phyloP scores from a whole-genome alignment of 139 green algal genomes.

The Closterium sp. region DNA sequence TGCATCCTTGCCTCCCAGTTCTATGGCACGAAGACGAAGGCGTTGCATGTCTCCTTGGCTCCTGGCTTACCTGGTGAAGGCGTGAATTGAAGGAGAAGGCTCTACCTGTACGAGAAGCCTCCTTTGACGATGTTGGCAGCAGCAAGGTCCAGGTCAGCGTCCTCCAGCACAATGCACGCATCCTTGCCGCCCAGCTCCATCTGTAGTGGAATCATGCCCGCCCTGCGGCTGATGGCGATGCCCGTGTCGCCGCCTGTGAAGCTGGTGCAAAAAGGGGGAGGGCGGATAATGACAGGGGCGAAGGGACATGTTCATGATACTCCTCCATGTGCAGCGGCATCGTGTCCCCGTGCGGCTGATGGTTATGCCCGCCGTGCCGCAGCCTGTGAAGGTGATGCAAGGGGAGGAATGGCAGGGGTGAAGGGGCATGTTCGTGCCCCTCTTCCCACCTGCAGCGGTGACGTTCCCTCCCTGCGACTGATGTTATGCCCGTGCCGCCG shows the following conservation, averaged over 20 bases:
- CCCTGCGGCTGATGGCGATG: slow-evolving; percentile 79
- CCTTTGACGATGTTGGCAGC: slow-evolving; percentile 91
- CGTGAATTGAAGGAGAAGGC: not conserved
- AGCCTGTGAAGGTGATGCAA: slow-evolving; percentile 50
- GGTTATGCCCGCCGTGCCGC: slow-evolving; percentile 60
- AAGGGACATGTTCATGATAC: not conserved
- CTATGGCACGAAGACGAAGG: too few relatives aligned
- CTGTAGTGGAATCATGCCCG: slow-evolving; percentile 89
- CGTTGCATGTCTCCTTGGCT: too few relatives aligned
- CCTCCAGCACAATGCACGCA: slow-evolving; percentile 80
- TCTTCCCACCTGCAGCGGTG: slow-evolving; percentile 83
- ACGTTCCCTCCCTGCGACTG: slow-evolving; percentile 82
- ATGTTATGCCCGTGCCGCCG: slow-evolving; percentile 67
- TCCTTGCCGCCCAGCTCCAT: slow-evolving; percentile 99
- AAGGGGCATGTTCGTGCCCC: not conserved
- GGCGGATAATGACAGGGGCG: not conserved
- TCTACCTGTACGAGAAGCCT: slow-evolving; percentile 77
- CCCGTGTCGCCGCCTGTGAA: slow-evolving; percentile 59
- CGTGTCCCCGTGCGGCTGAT: slow-evolving; percentile 87
- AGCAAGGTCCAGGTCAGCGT: slow-evolving; percentile 86
- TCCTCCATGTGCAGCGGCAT: slow-evolving; percentile 85
- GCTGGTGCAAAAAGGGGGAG: slow-evolving; percentile 9
- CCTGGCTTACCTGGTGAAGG: slow-evolving; percentile 53
- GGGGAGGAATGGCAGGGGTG: not conserved
- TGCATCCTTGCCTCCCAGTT: slow-evolving; percentile 96